phyloP scores from a whole-genome alignment of 768 basidiomycete species.

The Coprinopsis sp. region DNA sequence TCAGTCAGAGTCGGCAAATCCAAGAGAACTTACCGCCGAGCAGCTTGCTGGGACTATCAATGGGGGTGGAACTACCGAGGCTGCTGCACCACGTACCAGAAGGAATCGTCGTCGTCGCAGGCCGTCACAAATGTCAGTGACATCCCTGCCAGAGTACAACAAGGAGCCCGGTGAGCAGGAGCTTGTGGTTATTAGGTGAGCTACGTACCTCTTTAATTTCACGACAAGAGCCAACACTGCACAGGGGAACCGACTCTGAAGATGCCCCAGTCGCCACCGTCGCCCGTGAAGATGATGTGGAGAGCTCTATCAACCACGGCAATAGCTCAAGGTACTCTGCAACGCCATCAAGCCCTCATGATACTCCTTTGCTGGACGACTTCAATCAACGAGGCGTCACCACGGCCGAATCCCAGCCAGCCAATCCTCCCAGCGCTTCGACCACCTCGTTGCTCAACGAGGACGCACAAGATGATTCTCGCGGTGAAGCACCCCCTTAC shows the following conservation, averaged over 20 bases:
- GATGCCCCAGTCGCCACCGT: slow-evolving; percentile 42
- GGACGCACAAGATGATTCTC: slow-evolving; percentile 31
- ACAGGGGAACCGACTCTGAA: slow-evolving; percentile 52
- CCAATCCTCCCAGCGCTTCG: slow-evolving; percentile 29
- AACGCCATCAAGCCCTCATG: slow-evolving; percentile 35
- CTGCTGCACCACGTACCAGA: slow-evolving; percentile 22
- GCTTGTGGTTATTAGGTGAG: slow-evolving; percentile 59
- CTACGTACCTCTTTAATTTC: slow-evolving; percentile 1
- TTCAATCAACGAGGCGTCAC: slow-evolving; percentile 24
- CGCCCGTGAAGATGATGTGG: slow-evolving; percentile 34
- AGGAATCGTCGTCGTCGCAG: slow-evolving; percentile 49
- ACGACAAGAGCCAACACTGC: not conserved
- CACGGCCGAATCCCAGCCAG: slow-evolving; percentile 18
- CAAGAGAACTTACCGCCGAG: slow-evolving; percentile 46
- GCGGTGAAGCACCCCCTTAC: slow-evolving; percentile 68
- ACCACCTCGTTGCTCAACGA: slow-evolving; percentile 24
- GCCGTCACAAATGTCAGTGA: slow-evolving; percentile 77
- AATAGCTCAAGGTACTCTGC: slow-evolving; percentile 31
- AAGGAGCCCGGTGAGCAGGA: slow-evolving; percentile 84
- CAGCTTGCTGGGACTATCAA: slow-evolving; percentile 50
- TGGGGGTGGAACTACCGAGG: slow-evolving; percentile 18
- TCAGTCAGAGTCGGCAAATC: slow-evolving; percentile 5
- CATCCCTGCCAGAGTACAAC: slow-evolving; percentile 72
- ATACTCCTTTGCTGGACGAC: slow-evolving; percentile 38
- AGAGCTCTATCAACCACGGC: slow-evolving; percentile 26